Evolutionary conservation across 208 protist genomes (phyloP), one percentile per base, ranked within the genome.

Genomic region (Angomonas deanei): DNA sequence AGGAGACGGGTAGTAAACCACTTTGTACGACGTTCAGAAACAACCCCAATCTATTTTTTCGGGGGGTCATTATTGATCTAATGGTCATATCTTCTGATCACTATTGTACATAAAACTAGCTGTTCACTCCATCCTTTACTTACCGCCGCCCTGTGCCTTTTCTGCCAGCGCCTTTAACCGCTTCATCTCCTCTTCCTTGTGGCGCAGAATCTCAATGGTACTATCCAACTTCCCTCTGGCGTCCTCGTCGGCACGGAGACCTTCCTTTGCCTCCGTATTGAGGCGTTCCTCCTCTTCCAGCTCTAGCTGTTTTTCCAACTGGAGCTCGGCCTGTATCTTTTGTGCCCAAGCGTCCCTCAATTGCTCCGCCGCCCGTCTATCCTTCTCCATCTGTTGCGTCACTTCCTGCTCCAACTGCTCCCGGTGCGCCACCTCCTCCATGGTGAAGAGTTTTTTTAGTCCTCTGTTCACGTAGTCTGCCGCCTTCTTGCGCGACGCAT

Each of bases 401-500:
- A 70, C 61, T 68, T 84, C 36, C 32, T 49, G 46, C 38, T 68
- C 66, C 26, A 65, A 56, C 53, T 59, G 67, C n/a, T 59, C 21
- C 8, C 78, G 82, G 49, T 70, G 72, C 55, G 77, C 56, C 24
- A 90, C 84, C 21, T 83, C 83, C 48, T 93, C 86, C 46, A 70
- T 78, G 6, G 78, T 86, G 58, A 93, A 93, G 34, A 96, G 57
- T 62, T 72, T 77, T 62, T 93, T 92, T 3, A 92, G 71, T 1
- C 76, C 76, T 13, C 90, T 78, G 23, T 76, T 73, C 26, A 96
- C 82, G 62, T 90, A 92, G 66, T 93, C 90, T 24, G 76, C 76
- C 27, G 90, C 76, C 64, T 78, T 87, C 65, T 93, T 93, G 36
- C 78, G 70, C 23, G 79, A 90, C 23, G 75, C 86, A 65, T 96